These are phyloP conservation scores for Backusella luteola DNA, from an alignment of 192 early-diverging fungal species.

Conservation along the genomic window DNA sequence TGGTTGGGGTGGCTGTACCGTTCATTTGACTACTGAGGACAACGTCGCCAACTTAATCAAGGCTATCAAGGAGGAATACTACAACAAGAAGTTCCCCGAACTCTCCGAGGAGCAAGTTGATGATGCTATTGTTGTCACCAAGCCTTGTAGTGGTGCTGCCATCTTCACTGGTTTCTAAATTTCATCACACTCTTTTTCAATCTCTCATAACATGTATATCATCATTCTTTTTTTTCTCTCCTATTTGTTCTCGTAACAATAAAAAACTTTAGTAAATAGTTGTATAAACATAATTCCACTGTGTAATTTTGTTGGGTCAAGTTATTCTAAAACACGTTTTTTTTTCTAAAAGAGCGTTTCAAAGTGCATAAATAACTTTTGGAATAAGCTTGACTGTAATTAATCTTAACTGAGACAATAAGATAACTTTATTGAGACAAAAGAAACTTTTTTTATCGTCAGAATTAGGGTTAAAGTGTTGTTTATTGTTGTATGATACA, in stretches of 20 bases:
- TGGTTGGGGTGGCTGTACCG: conserved; percentile 89
- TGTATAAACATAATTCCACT: background rate
- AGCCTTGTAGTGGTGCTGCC: conserved; percentile 43
- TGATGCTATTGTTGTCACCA: conserved; percentile 51
- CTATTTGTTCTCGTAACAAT: background rate
- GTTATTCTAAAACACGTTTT: no score
- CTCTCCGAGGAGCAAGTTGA: conserved; percentile 46
- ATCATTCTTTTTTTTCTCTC: background rate
- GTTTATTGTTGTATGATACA: background rate
- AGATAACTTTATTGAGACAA: background rate
- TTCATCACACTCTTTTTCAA: background rate
- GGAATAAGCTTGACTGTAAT: background rate
- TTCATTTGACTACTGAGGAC: conserved; percentile 67
- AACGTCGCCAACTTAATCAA: conserved; percentile 61
- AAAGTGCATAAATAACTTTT: background rate
- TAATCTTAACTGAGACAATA: background rate
- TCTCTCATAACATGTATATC: background rate
- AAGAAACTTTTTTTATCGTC: background rate
- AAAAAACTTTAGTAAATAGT: background rate
- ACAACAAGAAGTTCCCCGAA: conserved; percentile 48
- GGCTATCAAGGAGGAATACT: conserved; percentile 65
- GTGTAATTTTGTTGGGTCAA: no score
- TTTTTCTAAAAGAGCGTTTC: background rate
- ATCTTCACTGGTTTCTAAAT: conserved; percentile 37
- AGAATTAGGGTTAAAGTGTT: background rate